Conservation (phyloP, 2,329 filamentous ascomycete species). For the Penicillium sclerotigenum region DNA sequence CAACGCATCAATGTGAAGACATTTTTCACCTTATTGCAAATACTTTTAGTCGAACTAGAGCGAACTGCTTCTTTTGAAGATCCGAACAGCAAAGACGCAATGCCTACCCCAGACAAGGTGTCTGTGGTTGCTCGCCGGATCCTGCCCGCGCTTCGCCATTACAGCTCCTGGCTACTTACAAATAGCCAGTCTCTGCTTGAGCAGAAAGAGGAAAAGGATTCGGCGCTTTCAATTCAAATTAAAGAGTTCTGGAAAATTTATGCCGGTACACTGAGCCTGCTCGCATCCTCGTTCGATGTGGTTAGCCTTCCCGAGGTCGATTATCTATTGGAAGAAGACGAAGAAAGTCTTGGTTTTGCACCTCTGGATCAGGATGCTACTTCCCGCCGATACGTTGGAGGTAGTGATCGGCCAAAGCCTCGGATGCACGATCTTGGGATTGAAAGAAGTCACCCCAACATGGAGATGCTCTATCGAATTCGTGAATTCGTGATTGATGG, state of each 20-base stretch:
- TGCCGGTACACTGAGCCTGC: constrained; percentile 58
- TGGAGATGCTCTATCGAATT: constrained; percentile 66
- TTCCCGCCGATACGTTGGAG: constrained; percentile 52
- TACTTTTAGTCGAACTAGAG: constrained; percentile 67
- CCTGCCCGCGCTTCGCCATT: constrained; percentile 62
- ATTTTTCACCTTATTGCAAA: constrained; percentile 67
- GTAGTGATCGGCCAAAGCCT: constrained; percentile 47
- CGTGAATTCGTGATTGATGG: constrained; percentile 62
- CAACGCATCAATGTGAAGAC: constrained; percentile 76
- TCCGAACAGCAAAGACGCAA: constrained; percentile 36
- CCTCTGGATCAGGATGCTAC: constrained; percentile 55
- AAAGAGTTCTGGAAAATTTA: constrained; percentile 65
- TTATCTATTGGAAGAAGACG: constrained; percentile 68
- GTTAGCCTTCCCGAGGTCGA: constrained; percentile 54
- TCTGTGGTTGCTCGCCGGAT: constrained; percentile 59
- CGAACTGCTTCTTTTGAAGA: constrained; percentile 51
- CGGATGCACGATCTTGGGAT: constrained; percentile 51
- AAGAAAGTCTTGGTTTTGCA: constrained; percentile 62
- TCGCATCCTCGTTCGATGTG: constrained; percentile 59
- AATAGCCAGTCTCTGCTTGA: constrained; percentile 55
- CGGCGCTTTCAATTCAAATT: constrained; percentile 55
- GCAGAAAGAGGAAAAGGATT: constrained; percentile 50
- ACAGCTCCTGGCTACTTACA: constrained; percentile 64
- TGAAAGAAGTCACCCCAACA: constrained; percentile 54
- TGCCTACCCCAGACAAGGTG: constrained; percentile 48